phyloP scores from a whole-genome alignment of 2,329 filamentous ascomycete species.

The Aspergillus pseudoglaucus region DNA sequence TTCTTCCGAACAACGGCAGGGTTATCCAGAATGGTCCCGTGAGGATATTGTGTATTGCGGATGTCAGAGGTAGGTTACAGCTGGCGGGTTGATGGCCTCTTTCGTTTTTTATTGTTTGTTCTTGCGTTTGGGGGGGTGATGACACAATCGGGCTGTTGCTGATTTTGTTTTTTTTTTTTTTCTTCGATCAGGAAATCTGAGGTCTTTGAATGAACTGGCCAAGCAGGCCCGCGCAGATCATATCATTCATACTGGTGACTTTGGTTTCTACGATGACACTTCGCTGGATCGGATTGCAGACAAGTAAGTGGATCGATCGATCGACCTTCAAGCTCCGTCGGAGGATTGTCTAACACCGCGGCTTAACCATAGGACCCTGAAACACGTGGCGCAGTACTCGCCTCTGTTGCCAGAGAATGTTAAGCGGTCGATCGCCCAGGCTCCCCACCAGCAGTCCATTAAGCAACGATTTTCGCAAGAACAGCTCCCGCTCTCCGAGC shows the following conservation, averaged over 20 bases:
- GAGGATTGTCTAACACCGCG: background rate
- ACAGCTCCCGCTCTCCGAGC: conserved; percentile 85
- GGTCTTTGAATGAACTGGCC: conserved; percentile 92
- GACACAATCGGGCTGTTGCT: background rate
- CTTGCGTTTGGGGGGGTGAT: background rate
- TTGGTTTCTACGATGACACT: conserved; percentile 96
- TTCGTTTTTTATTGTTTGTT: background rate
- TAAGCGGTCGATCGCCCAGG: conserved; percentile 60
- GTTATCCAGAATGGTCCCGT: conserved; percentile 43
- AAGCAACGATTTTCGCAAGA: conserved; percentile 76
- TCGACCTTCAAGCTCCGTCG: background rate
- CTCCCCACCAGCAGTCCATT: conserved; percentile 62
- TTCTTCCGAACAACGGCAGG: conserved; percentile 46
- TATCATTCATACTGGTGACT: conserved; percentile 98
- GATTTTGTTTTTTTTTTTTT: background rate
- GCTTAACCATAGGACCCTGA: conserved; percentile 64
- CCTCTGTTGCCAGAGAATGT: conserved; percentile 76
- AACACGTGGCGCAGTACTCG: conserved; percentile 98
- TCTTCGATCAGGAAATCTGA: conserved; percentile 67
- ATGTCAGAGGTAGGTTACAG: conserved; percentile 41
- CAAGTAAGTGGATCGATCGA: conserved; percentile 58
- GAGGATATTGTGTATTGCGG: conserved; percentile 45
- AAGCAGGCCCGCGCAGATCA: conserved; percentile 92
- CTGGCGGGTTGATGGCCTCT: background rate
- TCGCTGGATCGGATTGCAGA: conserved; percentile 96